phyloP scores from a whole-genome alignment of 169 alveolate genomes.

The Plasmodium gaboni region DNA sequence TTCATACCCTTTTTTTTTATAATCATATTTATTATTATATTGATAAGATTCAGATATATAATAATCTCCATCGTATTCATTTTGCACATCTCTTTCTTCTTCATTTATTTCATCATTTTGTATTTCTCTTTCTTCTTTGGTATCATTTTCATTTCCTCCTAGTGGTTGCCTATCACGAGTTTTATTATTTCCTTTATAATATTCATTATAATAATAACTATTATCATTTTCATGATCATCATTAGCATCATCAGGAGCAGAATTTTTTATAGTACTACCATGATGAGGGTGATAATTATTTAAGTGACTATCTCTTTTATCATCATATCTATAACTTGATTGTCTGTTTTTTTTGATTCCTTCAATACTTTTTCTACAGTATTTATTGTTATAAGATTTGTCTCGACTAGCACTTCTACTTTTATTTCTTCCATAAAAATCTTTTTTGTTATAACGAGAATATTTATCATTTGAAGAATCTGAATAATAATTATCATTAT shows the following conservation, averaged over 20 bases:
- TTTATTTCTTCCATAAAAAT: neutral
- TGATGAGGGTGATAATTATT: neutral
- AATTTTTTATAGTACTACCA: neutral
- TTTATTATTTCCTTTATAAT: too few relatives aligned
- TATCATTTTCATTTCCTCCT: too few relatives aligned
- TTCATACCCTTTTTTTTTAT: neutral
- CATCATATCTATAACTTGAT: neutral
- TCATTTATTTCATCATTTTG: neutral
- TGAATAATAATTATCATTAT: conserved; percentile 4
- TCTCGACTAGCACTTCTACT: conserved; percentile 1
- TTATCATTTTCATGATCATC: neutral
- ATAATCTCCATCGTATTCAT: too few relatives aligned
- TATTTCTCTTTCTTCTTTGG: too few relatives aligned
- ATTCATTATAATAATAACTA: neutral
- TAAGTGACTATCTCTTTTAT: conserved; percentile 1
- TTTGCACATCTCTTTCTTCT: neutral
- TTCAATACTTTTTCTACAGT: neutral
- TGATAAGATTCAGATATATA: too few relatives aligned
- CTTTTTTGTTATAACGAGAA: neutral
- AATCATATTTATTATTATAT: neutral
- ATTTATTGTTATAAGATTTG: neutral
- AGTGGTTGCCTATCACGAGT: too few relatives aligned
- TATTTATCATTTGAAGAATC: neutral
- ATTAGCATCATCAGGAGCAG: neutral
- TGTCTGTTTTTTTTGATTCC: neutral